Evolutionary conservation across 2,329 filamentous ascomycete genomes (phyloP).

Genomic region (Trichophyton equinum): DNA sequence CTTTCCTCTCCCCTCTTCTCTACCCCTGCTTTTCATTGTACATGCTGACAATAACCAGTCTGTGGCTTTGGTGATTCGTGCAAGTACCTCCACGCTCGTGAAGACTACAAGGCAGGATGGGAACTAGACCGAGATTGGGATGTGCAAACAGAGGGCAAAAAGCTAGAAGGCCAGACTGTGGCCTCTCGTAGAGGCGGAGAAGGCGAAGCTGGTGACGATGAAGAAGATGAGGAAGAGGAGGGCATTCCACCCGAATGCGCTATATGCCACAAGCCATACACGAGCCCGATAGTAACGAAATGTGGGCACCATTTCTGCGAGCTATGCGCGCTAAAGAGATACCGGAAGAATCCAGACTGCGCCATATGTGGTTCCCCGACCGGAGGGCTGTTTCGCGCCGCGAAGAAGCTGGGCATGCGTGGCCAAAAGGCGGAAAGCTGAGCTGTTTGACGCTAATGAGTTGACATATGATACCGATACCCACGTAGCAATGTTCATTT

Average conservation of each 20-base stretch:
- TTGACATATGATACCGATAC: conserved; percentile 18
- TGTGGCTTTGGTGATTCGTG: conserved; percentile 66
- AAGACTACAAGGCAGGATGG: conserved; percentile 76
- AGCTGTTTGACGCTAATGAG: conserved; percentile 34
- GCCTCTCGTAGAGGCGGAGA: conserved; percentile 34
- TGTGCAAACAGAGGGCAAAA: conserved; percentile 44
- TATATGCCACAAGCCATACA: conserved; percentile 70
- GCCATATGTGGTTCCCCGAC: conserved; percentile 76
- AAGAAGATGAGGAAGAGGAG: conserved; percentile 58
- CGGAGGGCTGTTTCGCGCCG: conserved; percentile 77
- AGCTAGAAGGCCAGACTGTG: conserved; percentile 18
- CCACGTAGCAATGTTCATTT: neutral
- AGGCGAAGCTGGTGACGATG: conserved; percentile 36
- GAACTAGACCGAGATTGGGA: conserved; percentile 94
- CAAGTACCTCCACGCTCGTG: conserved; percentile 53
- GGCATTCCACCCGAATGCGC: conserved; percentile 84
- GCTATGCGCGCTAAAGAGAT: conserved; percentile 71
- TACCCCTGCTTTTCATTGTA: neutral
- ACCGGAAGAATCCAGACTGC: conserved; percentile 75
- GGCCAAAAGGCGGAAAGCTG: conserved; percentile 51
- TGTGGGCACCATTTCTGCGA: conserved; percentile 97
- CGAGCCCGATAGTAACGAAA: conserved; percentile 68
- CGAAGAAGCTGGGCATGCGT: conserved; percentile 72
- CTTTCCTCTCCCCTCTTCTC: neutral
- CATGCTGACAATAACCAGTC: conserved; percentile 20